Evolutionary conservation across 768 basidiomycete genomes (phyloP), one percentile per base, ranked within the genome.

Genomic region (Russula ochroleuca): DNA sequence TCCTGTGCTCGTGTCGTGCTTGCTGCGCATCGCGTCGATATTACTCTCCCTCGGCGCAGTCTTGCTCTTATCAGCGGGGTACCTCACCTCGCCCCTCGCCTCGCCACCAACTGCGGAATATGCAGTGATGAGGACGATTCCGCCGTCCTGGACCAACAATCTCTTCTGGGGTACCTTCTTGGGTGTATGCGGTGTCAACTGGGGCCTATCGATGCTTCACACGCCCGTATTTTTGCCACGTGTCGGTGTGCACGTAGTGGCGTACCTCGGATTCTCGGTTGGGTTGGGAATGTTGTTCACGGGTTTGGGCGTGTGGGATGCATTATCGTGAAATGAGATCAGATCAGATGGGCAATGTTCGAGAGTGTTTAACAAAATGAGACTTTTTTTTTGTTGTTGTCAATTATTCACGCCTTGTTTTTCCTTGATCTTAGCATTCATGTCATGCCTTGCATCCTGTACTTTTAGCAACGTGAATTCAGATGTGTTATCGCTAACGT

Each of bases 1-100:
- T 35, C 91, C 91, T 0, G 84, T 89, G 3, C 88, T 92, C 71
- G 80, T 94, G 21, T 83, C 86, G 9, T 87, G 85, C 70, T n/a
- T 94, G 58, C 88, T 91, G 71, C 83, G 90, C 59, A 75, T 91
- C 64, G 90, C 90, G 72, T 81, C 86, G 5, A 80, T 92, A 64
- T 72, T 92, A 8, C 80, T 90, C 59, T 83, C 87, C 14, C 71
- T 92, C 19, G 90, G 89, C 10, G 77, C 85, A 52, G 85, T 80
- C 43, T 81, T 90, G 28, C 74, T 86, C 59, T 66, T 88, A 43
- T 80, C 85, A 13, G 79, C 83, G 31, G 80, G 83, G 28, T 87
- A 87, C 70, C 81, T 88, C 66, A 79, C 79, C 58, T 82, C 83
- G 2, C 73, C 84, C 0, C 70, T 84, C 19, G 58, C 63, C 6